A percentile compares a stretch with the other conserved stretches of the same genome.
These are phyloP conservation scores for Streptanthus diversifolius DNA, from an alignment of 345 rosid species.

Conservation along the genomic window DNA sequence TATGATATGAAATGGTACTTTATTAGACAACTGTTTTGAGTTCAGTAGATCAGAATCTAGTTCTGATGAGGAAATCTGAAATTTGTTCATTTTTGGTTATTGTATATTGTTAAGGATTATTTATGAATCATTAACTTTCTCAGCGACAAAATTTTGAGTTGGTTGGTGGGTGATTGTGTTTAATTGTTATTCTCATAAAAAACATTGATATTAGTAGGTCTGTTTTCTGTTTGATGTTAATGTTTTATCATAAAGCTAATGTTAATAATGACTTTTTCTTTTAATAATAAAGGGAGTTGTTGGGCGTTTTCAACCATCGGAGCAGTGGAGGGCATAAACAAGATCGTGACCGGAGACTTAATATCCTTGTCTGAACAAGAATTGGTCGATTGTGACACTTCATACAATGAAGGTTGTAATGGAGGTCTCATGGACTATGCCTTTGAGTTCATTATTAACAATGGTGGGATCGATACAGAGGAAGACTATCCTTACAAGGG, in stretches of 20 bases:
- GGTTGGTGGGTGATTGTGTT: neutral
- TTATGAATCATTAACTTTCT: neutral
- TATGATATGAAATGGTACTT: too few relatives aligned
- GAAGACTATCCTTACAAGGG: slow-evolving; percentile 67
- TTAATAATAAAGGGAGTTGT: slow-evolving; percentile 59
- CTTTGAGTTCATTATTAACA: slow-evolving; percentile 56
- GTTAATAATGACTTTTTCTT: neutral
- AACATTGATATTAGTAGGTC: neutral
- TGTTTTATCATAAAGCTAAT: neutral
- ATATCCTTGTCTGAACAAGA: slow-evolving; percentile 73
- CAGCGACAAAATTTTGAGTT: neutral
- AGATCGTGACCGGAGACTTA: slow-evolving; percentile 62
- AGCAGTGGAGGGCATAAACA: slow-evolving; percentile 79
- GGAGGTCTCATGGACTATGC: slow-evolving; percentile 91
- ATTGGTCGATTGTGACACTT: slow-evolving; percentile 65
- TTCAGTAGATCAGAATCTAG: too few relatives aligned
- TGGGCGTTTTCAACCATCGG: slow-evolving; percentile 91
- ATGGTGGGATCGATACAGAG: slow-evolving; percentile 70
- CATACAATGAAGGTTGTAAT: slow-evolving; percentile 66
- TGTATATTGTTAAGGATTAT: neutral
- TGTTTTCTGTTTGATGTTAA: neutral
- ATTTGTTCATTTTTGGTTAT: neutral
- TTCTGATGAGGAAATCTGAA: neutral
- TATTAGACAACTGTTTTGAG: too few relatives aligned
- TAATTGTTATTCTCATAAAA: neutral